Conservation (phyloP, 345 rosid genomes). For the Lepidium didymum region DNA sequence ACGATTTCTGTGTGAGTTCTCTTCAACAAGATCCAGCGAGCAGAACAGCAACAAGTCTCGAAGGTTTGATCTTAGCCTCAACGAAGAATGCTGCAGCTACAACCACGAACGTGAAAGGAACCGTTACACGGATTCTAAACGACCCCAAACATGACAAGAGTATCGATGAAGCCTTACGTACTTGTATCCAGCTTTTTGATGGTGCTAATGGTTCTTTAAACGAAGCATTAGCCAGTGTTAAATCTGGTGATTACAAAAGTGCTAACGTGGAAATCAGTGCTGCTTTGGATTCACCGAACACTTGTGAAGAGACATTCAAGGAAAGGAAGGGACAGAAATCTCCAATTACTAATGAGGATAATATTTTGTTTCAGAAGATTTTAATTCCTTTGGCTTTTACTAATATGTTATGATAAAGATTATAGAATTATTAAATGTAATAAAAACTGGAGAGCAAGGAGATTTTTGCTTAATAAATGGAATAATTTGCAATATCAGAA, state of each 20-base stretch:
- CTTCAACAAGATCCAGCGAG: conserved; percentile 27
- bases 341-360: conserved; percentile 23
- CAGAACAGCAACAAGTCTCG: conserved; percentile 14
- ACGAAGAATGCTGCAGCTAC: conserved; percentile 4
- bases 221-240: neutral
- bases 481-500: too few relatives aligned
- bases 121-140: neutral
- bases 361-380: conserved; percentile 23
- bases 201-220: neutral
- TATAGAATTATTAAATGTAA: neutral
- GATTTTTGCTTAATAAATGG: neutral
- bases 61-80: conserved; percentile 16
- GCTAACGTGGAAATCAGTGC: conserved; percentile 27
- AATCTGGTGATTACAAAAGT: conserved; percentile 2
- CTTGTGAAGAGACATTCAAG: conserved; percentile 39
- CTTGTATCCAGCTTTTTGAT: conserved; percentile 31
- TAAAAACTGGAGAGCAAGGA: neutral
- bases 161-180: neutral
- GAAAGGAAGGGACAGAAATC: conserved; percentile 7
- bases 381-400: conserved; percentile 40
- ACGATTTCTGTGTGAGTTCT: conserved; percentile 25
- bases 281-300: conserved; percentile 28
- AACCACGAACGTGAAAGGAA: neutral
- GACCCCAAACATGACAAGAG: neutral
- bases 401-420: conserved; percentile 10